Conservation (phyloP, 805 yeast genomes). For the Teunomyces barrocoloradensis region DNA sequence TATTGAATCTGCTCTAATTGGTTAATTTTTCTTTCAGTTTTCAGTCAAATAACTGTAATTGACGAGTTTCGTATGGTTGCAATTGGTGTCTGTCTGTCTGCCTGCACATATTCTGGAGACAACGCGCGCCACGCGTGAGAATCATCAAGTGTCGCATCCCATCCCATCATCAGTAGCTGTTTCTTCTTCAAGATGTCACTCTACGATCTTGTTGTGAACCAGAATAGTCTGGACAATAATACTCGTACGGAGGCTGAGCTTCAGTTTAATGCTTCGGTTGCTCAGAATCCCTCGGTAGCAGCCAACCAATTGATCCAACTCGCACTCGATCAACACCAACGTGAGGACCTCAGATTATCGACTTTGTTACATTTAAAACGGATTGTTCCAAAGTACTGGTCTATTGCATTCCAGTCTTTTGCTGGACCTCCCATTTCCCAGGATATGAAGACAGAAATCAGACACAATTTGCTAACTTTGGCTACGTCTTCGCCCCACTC, state of each 20-base stretch:
- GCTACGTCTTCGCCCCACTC: conserved; percentile 44
- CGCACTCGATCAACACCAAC: conserved; percentile 28
- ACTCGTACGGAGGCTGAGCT: conserved; percentile 53
- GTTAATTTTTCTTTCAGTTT: too few relatives aligned
- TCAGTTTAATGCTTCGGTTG: conserved; percentile 41
- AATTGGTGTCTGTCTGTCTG: too few relatives aligned
- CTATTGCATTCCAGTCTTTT: conserved; percentile 75
- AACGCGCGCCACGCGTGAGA: neutral
- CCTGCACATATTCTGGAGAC: neutral
- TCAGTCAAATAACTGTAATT: too few relatives aligned
- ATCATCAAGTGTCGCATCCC: too few relatives aligned
- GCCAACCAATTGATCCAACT: conserved; percentile 43
- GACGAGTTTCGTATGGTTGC: too few relatives aligned
- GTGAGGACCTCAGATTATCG: conserved; percentile 52
- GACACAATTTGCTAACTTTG: conserved; percentile 50
- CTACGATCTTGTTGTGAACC: conserved; percentile 16
- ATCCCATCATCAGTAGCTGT: neutral
- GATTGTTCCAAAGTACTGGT: conserved; percentile 74
- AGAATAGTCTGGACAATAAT: conserved; percentile 47
- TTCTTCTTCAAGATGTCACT: neutral
- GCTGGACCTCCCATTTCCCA: conserved; percentile 61
- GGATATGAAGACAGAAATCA: conserved; percentile 48
- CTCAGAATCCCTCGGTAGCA: conserved; percentile 48
- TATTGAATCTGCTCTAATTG: too few relatives aligned
- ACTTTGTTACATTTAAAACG: conserved; percentile 66